Evolutionary conservation across 2,329 filamentous ascomycete species (phyloP).

Genomic region (Cladobotryum mycophilum): DNA sequence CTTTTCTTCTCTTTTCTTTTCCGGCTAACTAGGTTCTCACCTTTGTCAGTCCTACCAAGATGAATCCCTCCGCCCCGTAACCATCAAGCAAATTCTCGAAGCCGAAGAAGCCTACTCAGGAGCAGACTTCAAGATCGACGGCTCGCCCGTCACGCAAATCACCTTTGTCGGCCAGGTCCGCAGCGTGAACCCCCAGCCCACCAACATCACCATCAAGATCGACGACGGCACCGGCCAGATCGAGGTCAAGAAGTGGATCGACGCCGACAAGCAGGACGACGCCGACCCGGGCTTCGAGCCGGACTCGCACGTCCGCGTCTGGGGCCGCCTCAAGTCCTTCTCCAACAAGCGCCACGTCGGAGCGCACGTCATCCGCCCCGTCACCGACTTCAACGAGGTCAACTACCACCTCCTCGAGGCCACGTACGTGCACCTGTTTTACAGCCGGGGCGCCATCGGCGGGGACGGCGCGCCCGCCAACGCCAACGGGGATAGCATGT

Average conservation of each 20-base stretch:
- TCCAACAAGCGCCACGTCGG: conserved; percentile 76
- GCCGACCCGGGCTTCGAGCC: conserved; percentile 52
- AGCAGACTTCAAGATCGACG: conserved; percentile 79
- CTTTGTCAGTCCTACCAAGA: conserved; percentile 55
- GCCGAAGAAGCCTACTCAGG: conserved; percentile 67
- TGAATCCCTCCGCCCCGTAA: conserved; percentile 86
- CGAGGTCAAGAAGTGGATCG: conserved; percentile 85
- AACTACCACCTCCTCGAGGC: conserved; percentile 88
- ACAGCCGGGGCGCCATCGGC: conserved; percentile 61
- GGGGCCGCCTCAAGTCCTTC: conserved; percentile 77
- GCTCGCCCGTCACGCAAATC: conserved; percentile 59
- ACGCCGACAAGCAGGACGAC: conserved; percentile 51
- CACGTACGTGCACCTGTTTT: conserved; percentile 79
- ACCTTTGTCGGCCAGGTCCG: conserved; percentile 90
- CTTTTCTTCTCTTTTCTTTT: no score
- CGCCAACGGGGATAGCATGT: conserved; percentile 46
- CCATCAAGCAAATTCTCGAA: conserved; percentile 88
- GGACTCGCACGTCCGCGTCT: conserved; percentile 79
- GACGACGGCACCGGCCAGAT: conserved; percentile 92
- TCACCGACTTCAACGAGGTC: conserved; percentile 86
- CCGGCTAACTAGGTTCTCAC: no score
- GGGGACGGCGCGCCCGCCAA: conserved; percentile 34
- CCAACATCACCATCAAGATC: conserved; percentile 85
- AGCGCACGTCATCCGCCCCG: conserved; percentile 71
- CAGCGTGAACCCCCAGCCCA: conserved; percentile 76